These are phyloP conservation scores for Ogataea corticis DNA, from an alignment of 805 yeast genomes.

Conservation along the genomic window DNA sequence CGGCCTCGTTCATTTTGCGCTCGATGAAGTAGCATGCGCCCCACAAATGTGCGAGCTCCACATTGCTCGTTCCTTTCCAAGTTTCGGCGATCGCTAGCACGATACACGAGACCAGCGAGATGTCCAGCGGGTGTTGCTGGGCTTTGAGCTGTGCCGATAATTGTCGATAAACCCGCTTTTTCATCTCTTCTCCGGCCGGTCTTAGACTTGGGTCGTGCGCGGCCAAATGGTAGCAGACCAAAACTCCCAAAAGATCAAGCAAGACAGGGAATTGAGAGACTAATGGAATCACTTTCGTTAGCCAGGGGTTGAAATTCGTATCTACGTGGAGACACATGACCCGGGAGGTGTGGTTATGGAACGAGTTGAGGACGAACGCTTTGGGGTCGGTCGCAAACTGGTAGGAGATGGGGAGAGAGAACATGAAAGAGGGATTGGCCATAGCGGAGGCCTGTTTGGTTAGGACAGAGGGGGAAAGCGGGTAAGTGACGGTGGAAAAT, in stretches of 20 bases:
- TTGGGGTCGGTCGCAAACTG: slow-evolving; percentile 6
- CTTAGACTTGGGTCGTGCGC: slow-evolving; percentile 9
- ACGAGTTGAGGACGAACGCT: slow-evolving; percentile 16
- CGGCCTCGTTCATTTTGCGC: slow-evolving; percentile 9
- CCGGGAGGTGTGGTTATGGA: slow-evolving; percentile 14
- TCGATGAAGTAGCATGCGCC: slow-evolving; percentile 19
- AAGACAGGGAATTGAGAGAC: slow-evolving; percentile 14
- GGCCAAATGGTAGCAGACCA: slow-evolving; percentile 17
- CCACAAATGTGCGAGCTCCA: slow-evolving; percentile 16
- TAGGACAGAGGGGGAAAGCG: too few species aligned
- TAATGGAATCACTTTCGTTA: slow-evolving; percentile 11
- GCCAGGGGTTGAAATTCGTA: slow-evolving; percentile 18
- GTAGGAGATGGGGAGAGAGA: too few species aligned
- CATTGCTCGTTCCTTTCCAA: slow-evolving; percentile 13
- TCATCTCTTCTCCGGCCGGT: slow-evolving; percentile 14
- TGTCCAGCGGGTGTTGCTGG: slow-evolving; percentile 13
- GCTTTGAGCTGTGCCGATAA: slow-evolving; percentile 14
- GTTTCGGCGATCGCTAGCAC: slow-evolving; percentile 18
- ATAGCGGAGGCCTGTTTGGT: too few species aligned
- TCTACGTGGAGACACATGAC: slow-evolving; percentile 15
- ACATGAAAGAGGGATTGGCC: too few species aligned
- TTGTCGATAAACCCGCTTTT: slow-evolving; percentile 11
- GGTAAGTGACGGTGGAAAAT: too few species aligned
- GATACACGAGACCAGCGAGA: slow-evolving; percentile 17
- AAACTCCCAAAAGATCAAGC: slow-evolving; percentile 16